A percentile compares a stretch with the other conserved stretches of the same genome.
Evolutionary conservation across 495 filamentous ascomycete genomes (phyloP).

Genomic region (Neurospora sp.): DNA sequence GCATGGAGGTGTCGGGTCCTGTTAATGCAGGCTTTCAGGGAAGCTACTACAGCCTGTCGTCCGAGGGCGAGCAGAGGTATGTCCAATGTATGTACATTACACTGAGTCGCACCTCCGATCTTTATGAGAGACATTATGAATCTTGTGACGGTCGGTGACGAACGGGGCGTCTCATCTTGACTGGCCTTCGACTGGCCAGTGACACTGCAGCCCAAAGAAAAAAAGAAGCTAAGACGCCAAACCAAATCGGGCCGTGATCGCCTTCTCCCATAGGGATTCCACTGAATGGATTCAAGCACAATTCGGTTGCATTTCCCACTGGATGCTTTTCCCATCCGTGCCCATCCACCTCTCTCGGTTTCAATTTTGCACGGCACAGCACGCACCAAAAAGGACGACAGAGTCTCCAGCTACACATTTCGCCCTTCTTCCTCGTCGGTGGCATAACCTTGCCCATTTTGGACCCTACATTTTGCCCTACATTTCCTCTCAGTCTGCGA

Average conservation of each 20-base stretch:
- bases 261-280: neutral
- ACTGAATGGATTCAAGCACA: neutral
- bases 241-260: neutral
- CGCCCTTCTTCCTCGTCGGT: neutral
- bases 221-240: neutral
- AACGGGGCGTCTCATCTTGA: neutral
- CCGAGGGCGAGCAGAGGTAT: neutral
- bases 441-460: neutral
- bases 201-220: neutral
- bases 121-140: neutral
- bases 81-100: neutral
- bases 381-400: neutral
- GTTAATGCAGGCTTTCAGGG: neutral
- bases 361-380: neutral
- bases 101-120: neutral
- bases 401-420: neutral
- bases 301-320: neutral
- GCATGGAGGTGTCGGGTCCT: neutral
- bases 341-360: neutral
- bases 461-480: neutral
- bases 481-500: neutral
- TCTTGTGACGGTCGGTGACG: neutral
- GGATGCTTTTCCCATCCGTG: neutral
- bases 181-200: neutral
- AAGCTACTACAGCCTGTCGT: neutral